Percentiles rank a stretch among this genome's conserved stretches.
Conservation (phyloP, 139 green algal genomes). For the Coelastrella sp. region DNA sequence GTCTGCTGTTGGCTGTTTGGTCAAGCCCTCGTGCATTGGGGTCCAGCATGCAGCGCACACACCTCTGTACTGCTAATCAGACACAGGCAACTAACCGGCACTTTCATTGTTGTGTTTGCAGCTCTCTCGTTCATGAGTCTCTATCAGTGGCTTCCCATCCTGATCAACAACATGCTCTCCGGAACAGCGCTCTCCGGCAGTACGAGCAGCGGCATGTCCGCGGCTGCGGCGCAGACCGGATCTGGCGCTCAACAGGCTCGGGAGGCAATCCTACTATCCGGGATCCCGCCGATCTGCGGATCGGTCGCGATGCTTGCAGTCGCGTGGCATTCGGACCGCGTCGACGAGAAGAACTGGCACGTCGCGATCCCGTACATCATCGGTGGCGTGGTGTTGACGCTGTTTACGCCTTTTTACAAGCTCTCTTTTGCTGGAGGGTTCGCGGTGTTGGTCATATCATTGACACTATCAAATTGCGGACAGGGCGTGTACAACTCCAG, state of each 20-base stretch:
- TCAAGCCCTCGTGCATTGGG: too few species aligned
- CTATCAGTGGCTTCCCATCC: neutral
- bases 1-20: too few species aligned
- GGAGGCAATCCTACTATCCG: neutral
- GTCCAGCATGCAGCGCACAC: too few species aligned
- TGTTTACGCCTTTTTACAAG: neutral
- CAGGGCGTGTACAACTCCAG: slow-evolving; percentile 6
- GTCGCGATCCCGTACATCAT: slow-evolving; percentile 13
- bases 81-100: neutral
- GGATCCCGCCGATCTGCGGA: neutral
- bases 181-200: slow-evolving; percentile 25
- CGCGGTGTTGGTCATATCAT: neutral
- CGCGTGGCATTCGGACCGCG: slow-evolving; percentile 14
- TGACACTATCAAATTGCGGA: neutral
- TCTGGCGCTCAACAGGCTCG: neutral
- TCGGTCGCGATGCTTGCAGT: neutral
- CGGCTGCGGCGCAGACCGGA: neutral
- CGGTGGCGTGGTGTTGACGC: neutral
- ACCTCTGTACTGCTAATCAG: too few species aligned
- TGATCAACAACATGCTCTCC: slow-evolving; percentile 27
- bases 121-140: neutral
- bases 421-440: slow-evolving; percentile 3
- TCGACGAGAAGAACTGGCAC: slow-evolving; percentile 29
- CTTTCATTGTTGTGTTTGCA: neutral
- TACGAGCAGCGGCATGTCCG: slow-evolving; percentile 32